Evolutionary conservation across 2,329 filamentous ascomycete species (phyloP), one percentile per base, ranked within the genome.

Genomic region (Colletotrichum costaricense): DNA sequence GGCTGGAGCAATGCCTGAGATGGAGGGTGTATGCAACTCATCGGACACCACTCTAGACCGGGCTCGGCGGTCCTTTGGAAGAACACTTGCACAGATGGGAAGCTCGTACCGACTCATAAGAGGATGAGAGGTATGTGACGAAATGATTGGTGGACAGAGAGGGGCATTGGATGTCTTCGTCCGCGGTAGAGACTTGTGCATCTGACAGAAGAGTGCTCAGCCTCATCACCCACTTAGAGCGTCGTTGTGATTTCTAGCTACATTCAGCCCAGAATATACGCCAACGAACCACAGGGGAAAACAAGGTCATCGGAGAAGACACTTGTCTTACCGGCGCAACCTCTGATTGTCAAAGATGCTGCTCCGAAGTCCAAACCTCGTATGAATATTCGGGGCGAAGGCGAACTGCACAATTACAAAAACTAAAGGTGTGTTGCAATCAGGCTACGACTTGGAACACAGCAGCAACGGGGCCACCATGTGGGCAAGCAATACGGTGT

Each of bases 1-100:
- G 7, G 46, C 14, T 33, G 28, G 60, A 62, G 35, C 35, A 24
- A 71, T 54, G 19, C 46, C 19, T 60, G 49, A 49, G 62, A 66
- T 35, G 71, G 71, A 62, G 62, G 60, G 46, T 54, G 35, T 62
- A 60, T 73, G 71, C 62, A 73, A 73, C 60, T 52, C 56, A 66
- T 58, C 46, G 71, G 54, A 11, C 60, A 38, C 46, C 28, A 14
- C 22, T 38, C 67, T 1, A 52, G 24, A 11, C 62, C 60, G 35
- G 60, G 35, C 60, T 71, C 67, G 71, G 60, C 35, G 42, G 49
- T 6, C 55, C 49, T 28, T 26, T n/a, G 49, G 22, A 66, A 35
- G 28, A 35, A 28, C 46, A 71, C 38, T 33, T 24, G 52, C 60
- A 57, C 49, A 14, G n/a, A 49, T 5, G 9, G 49, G 9, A 38